phyloP scores from a whole-genome alignment of 176 grass and related monocot genomes.

The Triticum monococcum region DNA sequence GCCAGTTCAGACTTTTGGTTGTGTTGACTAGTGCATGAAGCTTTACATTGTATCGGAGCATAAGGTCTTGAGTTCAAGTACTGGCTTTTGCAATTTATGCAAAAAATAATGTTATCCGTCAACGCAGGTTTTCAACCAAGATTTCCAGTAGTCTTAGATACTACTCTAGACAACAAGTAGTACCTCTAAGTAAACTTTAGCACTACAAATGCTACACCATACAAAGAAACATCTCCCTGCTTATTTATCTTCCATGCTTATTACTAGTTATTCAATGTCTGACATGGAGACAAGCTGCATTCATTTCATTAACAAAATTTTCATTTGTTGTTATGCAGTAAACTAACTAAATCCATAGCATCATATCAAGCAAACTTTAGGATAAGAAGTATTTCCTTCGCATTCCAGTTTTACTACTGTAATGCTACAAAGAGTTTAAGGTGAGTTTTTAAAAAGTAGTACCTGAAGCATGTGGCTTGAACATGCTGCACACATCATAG shows the following conservation, averaged over 20 bases:
- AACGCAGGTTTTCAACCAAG: background rate
- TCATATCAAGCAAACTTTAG: background rate
- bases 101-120: background rate
- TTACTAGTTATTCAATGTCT: background rate
- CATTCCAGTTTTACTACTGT: background rate
- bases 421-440: background rate
- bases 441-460: background rate
- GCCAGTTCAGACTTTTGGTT: too few species aligned
- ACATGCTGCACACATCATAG: conserved; percentile 42
- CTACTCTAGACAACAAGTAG: background rate
- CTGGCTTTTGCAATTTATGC: too few species aligned
- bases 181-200: background rate
- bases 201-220: background rate
- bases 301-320: background rate
- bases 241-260: background rate
- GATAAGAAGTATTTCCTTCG: background rate
- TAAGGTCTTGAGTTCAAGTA: too few species aligned
- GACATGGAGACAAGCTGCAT: background rate
- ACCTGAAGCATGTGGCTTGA: conserved; percentile 65
- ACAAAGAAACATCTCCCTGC: background rate
- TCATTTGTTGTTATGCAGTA: background rate
- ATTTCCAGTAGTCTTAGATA: background rate
- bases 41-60: too few species aligned
- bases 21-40: too few species aligned
- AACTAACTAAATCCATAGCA: too few species aligned